Conservation (phyloP, 2,329 filamentous ascomycete species). For the Fusarium fracticaudum region DNA sequence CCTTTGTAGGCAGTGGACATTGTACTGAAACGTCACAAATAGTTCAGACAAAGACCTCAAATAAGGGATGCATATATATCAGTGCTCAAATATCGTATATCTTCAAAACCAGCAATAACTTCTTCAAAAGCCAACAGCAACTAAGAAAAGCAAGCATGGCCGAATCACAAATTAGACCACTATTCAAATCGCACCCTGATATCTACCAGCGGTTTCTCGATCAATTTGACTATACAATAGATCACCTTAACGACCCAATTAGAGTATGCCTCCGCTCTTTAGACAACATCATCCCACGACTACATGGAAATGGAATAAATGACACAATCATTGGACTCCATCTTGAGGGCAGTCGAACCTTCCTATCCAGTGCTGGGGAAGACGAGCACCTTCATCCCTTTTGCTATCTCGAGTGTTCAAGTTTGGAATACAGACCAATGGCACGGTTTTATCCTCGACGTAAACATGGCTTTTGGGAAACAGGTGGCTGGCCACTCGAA, state of each 20-base stretch:
- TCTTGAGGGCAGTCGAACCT: neutral
- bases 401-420: neutral
- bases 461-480: rapidly evolving
- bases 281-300: neutral
- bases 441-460: neutral
- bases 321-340: neutral
- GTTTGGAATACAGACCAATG: neutral
- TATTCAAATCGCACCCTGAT: neutral
- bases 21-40: rapidly evolving
- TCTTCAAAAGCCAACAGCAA: rapidly evolving
- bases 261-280: neutral
- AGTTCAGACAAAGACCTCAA: neutral
- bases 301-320: neutral
- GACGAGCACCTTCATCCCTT: neutral
- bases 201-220: neutral
- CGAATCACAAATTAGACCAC: neutral
- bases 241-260: neutral
- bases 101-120: rapidly evolving
- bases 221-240: neutral
- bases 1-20: neutral
- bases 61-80: neutral
- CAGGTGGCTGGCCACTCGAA: neutral
- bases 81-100: rapidly evolving
- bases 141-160: neutral
- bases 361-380: neutral